Conservation (phyloP, 345 rosid genomes). For the Raphanus sativus region DNA sequence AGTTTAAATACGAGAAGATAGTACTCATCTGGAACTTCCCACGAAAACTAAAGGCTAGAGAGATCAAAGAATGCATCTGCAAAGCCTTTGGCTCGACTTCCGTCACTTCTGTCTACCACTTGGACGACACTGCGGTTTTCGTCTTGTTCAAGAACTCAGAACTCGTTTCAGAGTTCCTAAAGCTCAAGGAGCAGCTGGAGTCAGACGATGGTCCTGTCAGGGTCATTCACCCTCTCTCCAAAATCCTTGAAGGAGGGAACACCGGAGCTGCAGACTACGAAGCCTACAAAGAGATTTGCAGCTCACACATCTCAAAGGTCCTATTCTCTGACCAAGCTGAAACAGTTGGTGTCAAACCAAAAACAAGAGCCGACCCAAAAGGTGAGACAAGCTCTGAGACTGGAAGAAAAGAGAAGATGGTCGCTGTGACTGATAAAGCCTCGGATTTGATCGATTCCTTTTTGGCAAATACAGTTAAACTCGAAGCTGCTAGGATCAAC, state of each 20-base stretch:
- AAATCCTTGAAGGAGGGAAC: slow-evolving; percentile 72
- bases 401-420: slow-evolving; percentile 28
- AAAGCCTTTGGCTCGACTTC: slow-evolving; percentile 63
- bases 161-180: slow-evolving; percentile 58
- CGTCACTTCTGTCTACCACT: slow-evolving; percentile 53
- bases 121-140: slow-evolving; percentile 76
- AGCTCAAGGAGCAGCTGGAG: slow-evolving; percentile 65
- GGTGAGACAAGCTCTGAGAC: slow-evolving; percentile 12
- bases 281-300: slow-evolving; percentile 80
- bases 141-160: slow-evolving; percentile 68
- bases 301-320: slow-evolving; percentile 61
- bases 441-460: slow-evolving; percentile 39
- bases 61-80: slow-evolving; percentile 67
- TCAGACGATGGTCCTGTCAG: slow-evolving; percentile 53
- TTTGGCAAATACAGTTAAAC: slow-evolving; percentile 16
- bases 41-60: slow-evolving; percentile 54
- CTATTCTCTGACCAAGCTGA: slow-evolving; percentile 81
- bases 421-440: slow-evolving; percentile 1
- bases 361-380: slow-evolving; percentile 22
- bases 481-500: slow-evolving; percentile 11
- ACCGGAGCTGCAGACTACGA: slow-evolving; percentile 74
- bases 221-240: slow-evolving; percentile 72
- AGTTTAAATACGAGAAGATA: slow-evolving; percentile 52
- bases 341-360: slow-evolving; percentile 56
- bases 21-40: slow-evolving; percentile 82